Evolutionary conservation across 2,329 filamentous ascomycete species (phyloP).

Genomic region (Fusarium sp.): DNA sequence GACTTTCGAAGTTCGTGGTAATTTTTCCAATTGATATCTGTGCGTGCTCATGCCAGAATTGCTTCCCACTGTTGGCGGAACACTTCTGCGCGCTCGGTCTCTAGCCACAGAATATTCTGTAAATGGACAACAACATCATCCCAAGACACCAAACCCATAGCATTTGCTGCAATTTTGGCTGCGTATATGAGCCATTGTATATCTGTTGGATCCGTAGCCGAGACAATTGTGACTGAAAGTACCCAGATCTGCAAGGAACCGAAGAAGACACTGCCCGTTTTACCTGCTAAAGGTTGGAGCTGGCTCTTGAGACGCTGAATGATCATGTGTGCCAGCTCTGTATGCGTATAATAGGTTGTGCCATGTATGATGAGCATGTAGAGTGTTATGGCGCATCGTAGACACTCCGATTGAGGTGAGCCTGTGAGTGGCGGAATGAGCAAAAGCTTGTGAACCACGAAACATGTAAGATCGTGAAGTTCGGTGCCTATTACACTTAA

Average conservation of each 20-base stretch:
- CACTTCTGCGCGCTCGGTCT: conserved; percentile 10
- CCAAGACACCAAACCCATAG: conserved; percentile 22
- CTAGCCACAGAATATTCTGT: conserved; percentile 29
- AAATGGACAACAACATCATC: conserved; percentile 22
- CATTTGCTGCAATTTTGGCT: conserved; percentile 22
- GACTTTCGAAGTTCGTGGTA: background rate
- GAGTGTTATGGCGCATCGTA: conserved; percentile 57
- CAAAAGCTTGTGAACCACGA: conserved; percentile 60
- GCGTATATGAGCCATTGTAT: conserved; percentile 43
- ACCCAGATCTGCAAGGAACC: conserved; percentile 52
- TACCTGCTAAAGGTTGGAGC: conserved; percentile 35
- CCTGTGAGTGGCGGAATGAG: conserved; percentile 22
- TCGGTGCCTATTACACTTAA: conserved; percentile 48
- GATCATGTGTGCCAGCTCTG: conserved; percentile 48
- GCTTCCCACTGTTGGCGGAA: conserved; percentile 25
- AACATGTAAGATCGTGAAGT: conserved; percentile 64
- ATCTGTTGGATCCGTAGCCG: conserved; percentile 41
- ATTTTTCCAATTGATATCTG: background rate
- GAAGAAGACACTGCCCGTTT: background rate
- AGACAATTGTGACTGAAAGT: conserved; percentile 51
- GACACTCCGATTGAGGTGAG: conserved; percentile 46
- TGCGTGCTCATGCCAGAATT: conserved; percentile 9
- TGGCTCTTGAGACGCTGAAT: conserved; percentile 44
- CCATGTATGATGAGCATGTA: conserved; percentile 64
- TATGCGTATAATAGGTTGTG: conserved; percentile 64